Evolutionary conservation across 179 eudicot species (phyloP), one percentile per base, ranked within the genome.

Genomic region (Amaranthus tricolor): DNA sequence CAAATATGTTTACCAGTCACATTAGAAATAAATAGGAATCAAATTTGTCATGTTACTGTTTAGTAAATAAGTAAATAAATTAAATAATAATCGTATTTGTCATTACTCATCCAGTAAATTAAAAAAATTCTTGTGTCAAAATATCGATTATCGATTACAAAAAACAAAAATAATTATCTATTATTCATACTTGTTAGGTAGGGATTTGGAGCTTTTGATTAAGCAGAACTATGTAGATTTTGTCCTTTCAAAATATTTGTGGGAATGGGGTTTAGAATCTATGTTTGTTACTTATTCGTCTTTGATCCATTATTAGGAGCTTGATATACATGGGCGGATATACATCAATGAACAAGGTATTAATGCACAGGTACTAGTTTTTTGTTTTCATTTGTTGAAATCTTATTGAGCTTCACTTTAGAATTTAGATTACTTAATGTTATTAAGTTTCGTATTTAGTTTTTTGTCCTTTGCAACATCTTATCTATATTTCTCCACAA

Each of bases 271-370:
- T 70, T 20, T 55, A 6, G 47, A 17, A 8, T 66, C 66, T 15
- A 14, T 8, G 16, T 14, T 19, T 52, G 21, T 19, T 54, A 51
- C 45, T 70, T n/a, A 66, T n/a, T 50, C 47, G 7, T 67, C 53
- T 80, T 62, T 76, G 51, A 17, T 80, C 1, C 56, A 43, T 59
- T 77, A 9, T 58, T 79, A 94, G 98, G 94, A 87, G 67, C 89
- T 86, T 76, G 94, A 90, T 76, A 86, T 94, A 79, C 91, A 79
- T 71, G 98, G 98, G 47, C 88, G 98, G 58, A 90, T 94, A 88
- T 94, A 92, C 80, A 49, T 94, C 80, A 94, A 92, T 72, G 88
- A 92, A 80, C 98, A 94, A 79, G 98, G 98, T 62, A 83, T 94
- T 59, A 94, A 94, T 78, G 96, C 98, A 43, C 98, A 94, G 98